Evolutionary conservation across 2,329 filamentous ascomycete genomes (phyloP).

Genomic region (Fusarium newnesense): DNA sequence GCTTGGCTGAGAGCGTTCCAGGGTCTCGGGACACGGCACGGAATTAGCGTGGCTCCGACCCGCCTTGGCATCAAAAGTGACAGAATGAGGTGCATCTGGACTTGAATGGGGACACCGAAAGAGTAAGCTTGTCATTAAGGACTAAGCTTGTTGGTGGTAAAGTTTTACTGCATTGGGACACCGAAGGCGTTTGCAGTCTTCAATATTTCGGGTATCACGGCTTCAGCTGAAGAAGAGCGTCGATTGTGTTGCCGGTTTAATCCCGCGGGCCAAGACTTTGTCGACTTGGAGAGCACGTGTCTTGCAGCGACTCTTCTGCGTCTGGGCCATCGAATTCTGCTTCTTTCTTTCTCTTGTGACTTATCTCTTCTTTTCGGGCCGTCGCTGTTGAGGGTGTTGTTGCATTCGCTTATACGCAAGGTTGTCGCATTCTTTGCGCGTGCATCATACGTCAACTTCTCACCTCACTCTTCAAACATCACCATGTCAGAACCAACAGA

Average conservation of each 20-base stretch:
- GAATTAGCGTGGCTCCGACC: slow-evolving; percentile 22
- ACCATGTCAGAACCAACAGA: slow-evolving; percentile 38
- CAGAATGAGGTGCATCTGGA: neutral
- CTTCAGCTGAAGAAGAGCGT: slow-evolving; percentile 7
- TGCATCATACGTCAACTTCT: neutral
- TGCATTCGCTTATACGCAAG: neutral
- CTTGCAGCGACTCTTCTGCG: neutral
- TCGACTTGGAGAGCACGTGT: neutral
- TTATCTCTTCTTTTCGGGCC: neutral
- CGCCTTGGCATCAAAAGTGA: slow-evolving; percentile 7
- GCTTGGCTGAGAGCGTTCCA: slow-evolving; percentile 30
- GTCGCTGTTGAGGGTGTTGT: neutral
- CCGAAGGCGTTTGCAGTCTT: slow-evolving; percentile 18
- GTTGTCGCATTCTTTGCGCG: neutral
- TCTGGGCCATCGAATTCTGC: neutral
- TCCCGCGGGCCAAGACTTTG: slow-evolving; percentile 17
- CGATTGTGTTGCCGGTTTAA: slow-evolving; percentile 22
- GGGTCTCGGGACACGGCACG: slow-evolving; percentile 37
- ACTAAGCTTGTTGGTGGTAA: slow-evolving; percentile 30
- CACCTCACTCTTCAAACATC: neutral
- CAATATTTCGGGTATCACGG: slow-evolving; percentile 32
- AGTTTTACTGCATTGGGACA: slow-evolving; percentile 35
- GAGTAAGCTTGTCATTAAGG: slow-evolving; percentile 18
- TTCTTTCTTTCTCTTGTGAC: neutral
- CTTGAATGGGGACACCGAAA: slow-evolving; percentile 29